Conservation (phyloP, 306 rosid genomes). For the Corylus americana region DNA sequence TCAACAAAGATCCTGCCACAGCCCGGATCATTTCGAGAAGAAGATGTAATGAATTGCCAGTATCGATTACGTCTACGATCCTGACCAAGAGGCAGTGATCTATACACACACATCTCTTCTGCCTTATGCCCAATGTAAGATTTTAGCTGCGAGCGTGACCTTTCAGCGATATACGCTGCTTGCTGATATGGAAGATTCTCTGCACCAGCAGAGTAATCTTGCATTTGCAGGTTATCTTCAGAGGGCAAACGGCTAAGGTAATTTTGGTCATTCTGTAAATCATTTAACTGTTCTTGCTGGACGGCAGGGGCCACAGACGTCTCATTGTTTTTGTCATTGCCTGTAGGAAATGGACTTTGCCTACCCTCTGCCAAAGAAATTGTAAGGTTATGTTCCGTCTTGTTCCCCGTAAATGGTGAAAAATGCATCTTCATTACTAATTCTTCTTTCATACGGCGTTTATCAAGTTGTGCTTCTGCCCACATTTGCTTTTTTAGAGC, state of each 20-base stretch:
- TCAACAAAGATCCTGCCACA: constrained; percentile 83
- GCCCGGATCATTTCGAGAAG: constrained; percentile 76
- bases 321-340: constrained; percentile 35
- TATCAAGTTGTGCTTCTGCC: constrained; percentile 73
- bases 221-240: constrained; percentile 47
- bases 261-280: constrained; percentile 34
- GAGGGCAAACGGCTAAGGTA: constrained; percentile 35
- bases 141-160: constrained; percentile 55
- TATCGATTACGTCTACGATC: constrained; percentile 76
- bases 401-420: constrained; percentile 36
- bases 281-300: constrained; percentile 37
- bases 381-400: constrained; percentile 36
- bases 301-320: constrained; percentile 23
- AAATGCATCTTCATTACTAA: constrained; percentile 36
- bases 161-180: constrained; percentile 52
- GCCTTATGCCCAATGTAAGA: constrained; percentile 62
- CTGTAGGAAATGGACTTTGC: constrained; percentile 37
- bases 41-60: constrained; percentile 69
- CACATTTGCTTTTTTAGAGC: constrained; percentile 73
- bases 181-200: constrained; percentile 49
- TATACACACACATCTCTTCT: constrained; percentile 62
- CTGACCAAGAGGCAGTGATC: constrained; percentile 77
- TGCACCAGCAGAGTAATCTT: constrained; percentile 41
- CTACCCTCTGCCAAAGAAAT: constrained; percentile 35
- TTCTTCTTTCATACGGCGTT: constrained; percentile 65